Base-by-base conservation (phyloP, 163 green algal genomes). In the Chlorella variabilis region DNA sequence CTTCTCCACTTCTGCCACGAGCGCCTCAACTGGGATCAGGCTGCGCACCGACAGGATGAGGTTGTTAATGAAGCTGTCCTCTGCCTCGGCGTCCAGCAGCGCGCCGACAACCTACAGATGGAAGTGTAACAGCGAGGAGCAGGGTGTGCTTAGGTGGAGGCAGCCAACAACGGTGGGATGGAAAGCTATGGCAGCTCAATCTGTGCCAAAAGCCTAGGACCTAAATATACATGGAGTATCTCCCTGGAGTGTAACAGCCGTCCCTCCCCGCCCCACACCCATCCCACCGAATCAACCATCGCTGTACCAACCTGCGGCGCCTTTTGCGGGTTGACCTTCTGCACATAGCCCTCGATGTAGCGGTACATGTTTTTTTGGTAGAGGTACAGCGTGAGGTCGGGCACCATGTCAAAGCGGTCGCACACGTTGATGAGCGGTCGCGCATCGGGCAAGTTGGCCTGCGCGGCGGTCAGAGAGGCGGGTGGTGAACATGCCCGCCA, bases 341-440 rank as follows among this genome's bases (percentile, higher is more conserved):
- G 97, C 67, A 99, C 96, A 79, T 99, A 99, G 54, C 96, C 97
- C 91, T 99, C 97, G 75, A 99, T 99, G 93, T 99, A 99, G 56
- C 95, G 93, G 81, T 98, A 91, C 94, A 99, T 97, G 90, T 97
- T 98, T 91, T 98, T 98, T 75, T 85, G 91, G 92, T 97, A 98
- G 33, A 99, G 93, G 92, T 97, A 99, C 48, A 92, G 84, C 0
- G 97, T 98, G 36, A 99, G 90, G 81, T 99, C 97, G 31, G 62
- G 80, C 27, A 98, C 94, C 83, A 97, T 95, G 86, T 93, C 94
- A 81, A 93, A 95, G 73, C 96, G 94, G 91, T 99, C 97, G 89
- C 97, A 99, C 65, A 99, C 96, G 87, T 99, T 99, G 93, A 99
- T 99, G 27, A 99, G 92, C 20, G 97, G 97, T 56, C 97, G 89